Evolutionary conservation across 257 asterid species (phyloP), one percentile per base, ranked within the genome.

Genomic region (Anisodus tanguticus): DNA sequence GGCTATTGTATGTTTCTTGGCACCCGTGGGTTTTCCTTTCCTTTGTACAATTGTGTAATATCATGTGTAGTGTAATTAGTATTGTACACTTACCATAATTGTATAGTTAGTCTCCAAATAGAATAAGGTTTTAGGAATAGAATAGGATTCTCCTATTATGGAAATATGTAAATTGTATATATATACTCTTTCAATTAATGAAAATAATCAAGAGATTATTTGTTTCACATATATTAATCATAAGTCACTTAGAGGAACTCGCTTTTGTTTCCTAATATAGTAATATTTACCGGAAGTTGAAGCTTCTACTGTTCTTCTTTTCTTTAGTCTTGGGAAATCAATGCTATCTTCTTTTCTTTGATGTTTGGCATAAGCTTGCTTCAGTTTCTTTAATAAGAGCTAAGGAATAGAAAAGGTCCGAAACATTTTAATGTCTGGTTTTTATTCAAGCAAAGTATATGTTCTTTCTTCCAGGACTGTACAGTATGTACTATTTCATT

Each of bases 371-470:
- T 51, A 76, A 76, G 45, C 47, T 22, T 76, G 63, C 63, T 49
- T 76, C 81, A 22, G 8, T 76, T 51, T 49, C 43, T 51, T 64
- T 64, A 64, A 26, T 64, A 19, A 74, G 62, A 74, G 62, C 80
- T 47, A 19, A 49, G 59, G 37, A 49, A 6, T 22, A 74, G 19
- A 74, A 74, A n/a, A 19, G 7, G 45, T 51, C 63, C 8, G 6
- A 7, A 10, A 51, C 47, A 47, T 49, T 76, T 22, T 22, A 76
- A 4, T 31, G 2, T 76, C 22, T 5, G 43, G 41, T 74, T 8
- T 49, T 11, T 49, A 19, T 49, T 49, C 60, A 74, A 74, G n/a
- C n/a, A 3, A 76, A 51, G 81, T 51, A 26, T 76, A 43, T 41
- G 55, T 72, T 72, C 41, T 72, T 72, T 45, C 58, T 72, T 51